Evolutionary conservation across 768 basidiomycete genomes (phyloP).

Genomic region (Auriscalpium microsporum): DNA sequence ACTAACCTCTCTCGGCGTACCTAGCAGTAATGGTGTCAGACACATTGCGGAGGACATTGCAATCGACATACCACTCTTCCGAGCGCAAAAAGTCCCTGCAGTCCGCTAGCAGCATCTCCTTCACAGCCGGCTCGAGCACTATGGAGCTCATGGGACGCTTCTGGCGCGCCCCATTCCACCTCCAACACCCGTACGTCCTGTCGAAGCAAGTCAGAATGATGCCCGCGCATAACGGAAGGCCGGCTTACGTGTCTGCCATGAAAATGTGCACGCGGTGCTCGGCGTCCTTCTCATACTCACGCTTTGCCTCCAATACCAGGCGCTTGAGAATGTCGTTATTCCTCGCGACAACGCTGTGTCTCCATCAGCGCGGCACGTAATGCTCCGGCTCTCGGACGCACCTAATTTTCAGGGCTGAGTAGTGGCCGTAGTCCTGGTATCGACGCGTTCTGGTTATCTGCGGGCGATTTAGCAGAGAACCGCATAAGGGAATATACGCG

Average conservation of each 20-base stretch:
- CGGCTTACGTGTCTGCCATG: constrained; percentile 76
- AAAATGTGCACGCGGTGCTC: constrained; percentile 87
- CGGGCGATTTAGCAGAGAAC: background rate
- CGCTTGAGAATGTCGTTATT: constrained; percentile 84
- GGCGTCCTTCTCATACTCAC: constrained; percentile 85
- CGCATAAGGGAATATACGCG: constrained; percentile 9
- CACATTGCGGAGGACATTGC: constrained; percentile 13
- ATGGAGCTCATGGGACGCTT: constrained; percentile 92
- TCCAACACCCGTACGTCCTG: constrained; percentile 71
- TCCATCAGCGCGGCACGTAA: constrained; percentile 13
- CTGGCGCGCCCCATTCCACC: constrained; percentile 82
- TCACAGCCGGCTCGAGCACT: constrained; percentile 80
- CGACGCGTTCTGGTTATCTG: constrained; percentile 79
- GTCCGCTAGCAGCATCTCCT: constrained; percentile 84
- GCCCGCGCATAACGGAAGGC: constrained; percentile 7
- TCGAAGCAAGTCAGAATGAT: constrained; percentile 5
- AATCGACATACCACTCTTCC: constrained; percentile 65
- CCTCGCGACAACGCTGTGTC: constrained; percentile 69
- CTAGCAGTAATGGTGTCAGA: constrained; percentile 28
- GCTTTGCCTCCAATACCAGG: constrained; percentile 80
- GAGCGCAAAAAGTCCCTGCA: constrained; percentile 80
- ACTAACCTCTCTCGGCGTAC: constrained; percentile 84
- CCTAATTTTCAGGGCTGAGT: constrained; percentile 75
- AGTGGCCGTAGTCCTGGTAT: constrained; percentile 68
- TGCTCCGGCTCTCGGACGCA: constrained; percentile 21